These are phyloP conservation scores for Aspergillus saccharolyticus DNA, from an alignment of 495 filamentous ascomycete genomes.

Conservation along the genomic window DNA sequence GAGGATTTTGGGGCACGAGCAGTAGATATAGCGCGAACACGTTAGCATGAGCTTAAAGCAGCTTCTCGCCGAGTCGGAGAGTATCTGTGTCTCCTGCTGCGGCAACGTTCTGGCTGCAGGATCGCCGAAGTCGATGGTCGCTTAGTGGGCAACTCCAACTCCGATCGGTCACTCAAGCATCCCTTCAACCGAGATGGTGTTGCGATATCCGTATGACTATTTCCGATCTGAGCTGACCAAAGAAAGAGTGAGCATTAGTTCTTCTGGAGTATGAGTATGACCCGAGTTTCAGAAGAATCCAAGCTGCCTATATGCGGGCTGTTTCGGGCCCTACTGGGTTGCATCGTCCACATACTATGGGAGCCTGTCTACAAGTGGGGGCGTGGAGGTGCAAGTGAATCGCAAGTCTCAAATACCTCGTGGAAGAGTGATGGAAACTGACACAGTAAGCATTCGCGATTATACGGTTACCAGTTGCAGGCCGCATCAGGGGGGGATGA, in stretches of 20 bases:
- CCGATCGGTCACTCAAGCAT: neutral
- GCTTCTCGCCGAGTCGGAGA: neutral
- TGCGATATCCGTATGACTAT: conserved; percentile 1
- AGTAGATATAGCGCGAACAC: neutral
- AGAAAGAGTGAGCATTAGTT: neutral
- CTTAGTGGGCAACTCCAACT: neutral
- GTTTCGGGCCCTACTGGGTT: conserved; percentile 9
- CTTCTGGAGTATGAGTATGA: too few species aligned
- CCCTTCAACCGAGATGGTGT: conserved; percentile 7
- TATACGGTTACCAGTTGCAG: neutral
- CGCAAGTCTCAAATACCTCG: neutral
- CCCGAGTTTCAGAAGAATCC: too few species aligned
- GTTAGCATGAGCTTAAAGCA: neutral
- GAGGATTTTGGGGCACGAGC: neutral
- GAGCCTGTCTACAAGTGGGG: neutral
- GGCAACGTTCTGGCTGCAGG: neutral
- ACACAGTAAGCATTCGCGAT: conserved; percentile 1
- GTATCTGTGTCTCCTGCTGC: neutral
- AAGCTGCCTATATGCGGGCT: neutral
- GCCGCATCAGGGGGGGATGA: neutral
- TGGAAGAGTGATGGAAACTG: conserved; percentile 1
- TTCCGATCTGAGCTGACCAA: neutral
- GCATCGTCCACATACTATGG: conserved; percentile 3
- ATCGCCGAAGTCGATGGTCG: conserved; percentile 10
- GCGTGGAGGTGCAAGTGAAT: neutral